Percentiles rank a stretch among this genome's conserved stretches.
phyloP scores from a whole-genome alignment of 225 moss, liverwort and hornwort genomes.

The Ulota crispa region DNA sequence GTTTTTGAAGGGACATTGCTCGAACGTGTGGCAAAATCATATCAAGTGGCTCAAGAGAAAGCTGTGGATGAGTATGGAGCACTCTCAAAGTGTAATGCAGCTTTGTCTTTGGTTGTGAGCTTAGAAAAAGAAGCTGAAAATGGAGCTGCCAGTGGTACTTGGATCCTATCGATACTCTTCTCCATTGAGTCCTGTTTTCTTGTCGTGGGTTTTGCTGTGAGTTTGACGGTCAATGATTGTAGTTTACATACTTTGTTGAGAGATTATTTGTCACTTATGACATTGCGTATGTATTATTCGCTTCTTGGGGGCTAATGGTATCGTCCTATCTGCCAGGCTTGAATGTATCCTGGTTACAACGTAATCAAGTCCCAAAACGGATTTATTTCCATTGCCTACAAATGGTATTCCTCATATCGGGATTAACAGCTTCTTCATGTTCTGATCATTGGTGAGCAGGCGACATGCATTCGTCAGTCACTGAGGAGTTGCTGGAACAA shows the following conservation, averaged over 20 bases:
- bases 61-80: constrained; percentile 72
- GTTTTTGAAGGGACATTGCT: constrained; percentile 70
- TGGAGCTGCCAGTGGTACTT: constrained; percentile 59
- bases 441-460: constrained; percentile 50
- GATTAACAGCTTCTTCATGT: constrained; percentile 1
- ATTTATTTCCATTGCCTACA: neutral
- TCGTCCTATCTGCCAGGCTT: neutral
- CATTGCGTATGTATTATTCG: neutral
- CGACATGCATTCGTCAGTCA: constrained; percentile 57
- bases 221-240: neutral
- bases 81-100: constrained; percentile 73
- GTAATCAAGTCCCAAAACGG: neutral
- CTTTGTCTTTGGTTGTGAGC: constrained; percentile 74
- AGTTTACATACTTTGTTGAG: neutral
- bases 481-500: constrained; percentile 85
- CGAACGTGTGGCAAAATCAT: constrained; percentile 75
- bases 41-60: constrained; percentile 79
- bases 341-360: neutral
- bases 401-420: neutral
- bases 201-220: neutral
- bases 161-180: neutral
- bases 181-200: neutral
- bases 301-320: neutral
- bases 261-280: neutral
- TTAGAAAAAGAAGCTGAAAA: constrained; percentile 84